Conservation (phyloP, 2,329 filamentous ascomycete species). For the Trichoderma harzianum region DNA sequence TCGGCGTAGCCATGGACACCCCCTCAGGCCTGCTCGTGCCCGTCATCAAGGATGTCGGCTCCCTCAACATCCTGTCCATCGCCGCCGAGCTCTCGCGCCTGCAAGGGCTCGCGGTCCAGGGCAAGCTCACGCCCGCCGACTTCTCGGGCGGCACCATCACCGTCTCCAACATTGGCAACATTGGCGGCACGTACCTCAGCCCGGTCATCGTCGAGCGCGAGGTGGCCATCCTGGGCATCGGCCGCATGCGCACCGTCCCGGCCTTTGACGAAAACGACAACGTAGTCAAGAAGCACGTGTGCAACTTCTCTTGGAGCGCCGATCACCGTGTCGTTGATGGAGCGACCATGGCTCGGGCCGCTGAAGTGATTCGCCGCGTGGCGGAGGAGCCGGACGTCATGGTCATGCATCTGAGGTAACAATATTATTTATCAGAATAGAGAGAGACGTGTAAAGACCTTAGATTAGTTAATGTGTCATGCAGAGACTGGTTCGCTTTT, state of each 20-base stretch:
- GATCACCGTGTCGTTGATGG: constrained; percentile 94
- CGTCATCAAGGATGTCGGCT: constrained; percentile 80
- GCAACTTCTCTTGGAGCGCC: constrained; percentile 94
- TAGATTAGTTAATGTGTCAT: constrained; percentile 8
- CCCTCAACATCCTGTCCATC: constrained; percentile 72
- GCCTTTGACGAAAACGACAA: constrained; percentile 63
- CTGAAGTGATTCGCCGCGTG: constrained; percentile 71
- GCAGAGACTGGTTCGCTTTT: neutral
- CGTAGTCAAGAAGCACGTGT: constrained; percentile 73
- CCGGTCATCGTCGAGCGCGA: constrained; percentile 89
- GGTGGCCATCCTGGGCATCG: constrained; percentile 87
- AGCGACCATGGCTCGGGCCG: constrained; percentile 88
- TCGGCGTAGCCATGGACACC: constrained; percentile 94
- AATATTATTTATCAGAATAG: neutral
- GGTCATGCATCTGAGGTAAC: constrained; percentile 74
- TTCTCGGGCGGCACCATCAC: constrained; percentile 88
- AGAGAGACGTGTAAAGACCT: neutral
- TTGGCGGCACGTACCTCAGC: constrained; percentile 87
- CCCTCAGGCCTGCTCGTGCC: constrained; percentile 85
- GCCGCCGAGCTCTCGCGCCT: constrained; percentile 73
- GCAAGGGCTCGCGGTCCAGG: constrained; percentile 67
- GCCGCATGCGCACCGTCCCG: constrained; percentile 74
- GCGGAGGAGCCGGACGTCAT: constrained; percentile 85
- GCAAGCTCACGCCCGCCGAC: constrained; percentile 71
- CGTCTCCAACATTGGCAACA: constrained; percentile 92